phyloP scores from a whole-genome alignment of 352 stramenopile species.

The Pythium dissimile region DNA sequence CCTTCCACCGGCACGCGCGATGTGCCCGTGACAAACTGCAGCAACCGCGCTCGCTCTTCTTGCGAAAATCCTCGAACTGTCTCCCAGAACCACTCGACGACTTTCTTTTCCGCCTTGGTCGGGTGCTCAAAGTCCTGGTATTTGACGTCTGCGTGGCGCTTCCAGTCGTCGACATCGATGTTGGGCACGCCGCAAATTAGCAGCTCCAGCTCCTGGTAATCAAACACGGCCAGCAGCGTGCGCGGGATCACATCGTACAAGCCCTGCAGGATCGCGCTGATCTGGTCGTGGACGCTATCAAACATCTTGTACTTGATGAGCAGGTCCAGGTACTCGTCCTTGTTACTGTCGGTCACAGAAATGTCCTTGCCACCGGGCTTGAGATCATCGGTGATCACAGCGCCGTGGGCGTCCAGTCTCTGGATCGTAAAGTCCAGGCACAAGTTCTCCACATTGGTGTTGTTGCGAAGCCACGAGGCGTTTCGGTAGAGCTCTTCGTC shows the following conservation, averaged over 20 bases:
- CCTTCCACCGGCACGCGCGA: constrained; percentile 92
- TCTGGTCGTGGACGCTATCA: constrained; percentile 87
- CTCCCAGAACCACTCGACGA: constrained; percentile 91
- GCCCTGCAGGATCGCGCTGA: constrained; percentile 88
- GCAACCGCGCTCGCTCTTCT: constrained; percentile 78
- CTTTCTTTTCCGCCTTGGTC: constrained; percentile 47
- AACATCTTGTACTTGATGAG: constrained; percentile 94
- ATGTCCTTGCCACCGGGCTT: constrained; percentile 90
- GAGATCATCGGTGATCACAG: constrained; percentile 79
- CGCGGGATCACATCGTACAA: constrained; percentile 91
- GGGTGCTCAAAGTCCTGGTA: constrained; percentile 73
- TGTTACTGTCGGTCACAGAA: constrained; percentile 92
- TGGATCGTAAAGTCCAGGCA: constrained; percentile 78
- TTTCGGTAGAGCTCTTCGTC: constrained; percentile 77
- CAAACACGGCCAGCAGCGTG: constrained; percentile 87
- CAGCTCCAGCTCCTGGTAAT: constrained; percentile 95
- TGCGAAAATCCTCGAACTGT: constrained; percentile 72
- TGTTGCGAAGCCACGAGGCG: constrained; percentile 58
- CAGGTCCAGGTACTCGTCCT: constrained; percentile 94
- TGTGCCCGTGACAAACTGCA: constrained; percentile 91
- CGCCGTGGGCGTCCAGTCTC: constrained; percentile 40
- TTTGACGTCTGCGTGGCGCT: constrained; percentile 76
- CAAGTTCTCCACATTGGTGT: constrained; percentile 57
- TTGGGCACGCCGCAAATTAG: constrained; percentile 89
- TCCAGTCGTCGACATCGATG: constrained; percentile 91